A percentile compares a stretch with the other conserved stretches of the same genome.
Evolutionary conservation across 2,329 filamentous ascomycete genomes (phyloP).

Genomic region (Alternaria sp.): DNA sequence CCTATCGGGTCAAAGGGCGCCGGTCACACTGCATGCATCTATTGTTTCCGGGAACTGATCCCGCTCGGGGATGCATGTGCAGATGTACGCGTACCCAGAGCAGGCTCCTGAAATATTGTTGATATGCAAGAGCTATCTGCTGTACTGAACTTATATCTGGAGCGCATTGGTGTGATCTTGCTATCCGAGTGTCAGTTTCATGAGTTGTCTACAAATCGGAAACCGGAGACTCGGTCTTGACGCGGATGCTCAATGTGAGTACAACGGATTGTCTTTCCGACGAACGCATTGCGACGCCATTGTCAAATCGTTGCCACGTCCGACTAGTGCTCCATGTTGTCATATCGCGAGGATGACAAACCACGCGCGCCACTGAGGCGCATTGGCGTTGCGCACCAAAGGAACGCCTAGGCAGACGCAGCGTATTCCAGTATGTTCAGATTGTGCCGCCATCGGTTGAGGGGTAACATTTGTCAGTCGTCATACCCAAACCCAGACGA

Average conservation of each 20-base stretch:
- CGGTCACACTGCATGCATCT: conserved; percentile 10
- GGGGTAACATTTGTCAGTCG: background rate
- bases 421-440: background rate
- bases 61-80: background rate
- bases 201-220: background rate
- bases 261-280: background rate
- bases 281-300: background rate
- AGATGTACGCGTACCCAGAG: background rate
- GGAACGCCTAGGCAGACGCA: background rate
- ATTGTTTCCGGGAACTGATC: background rate
- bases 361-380: conserved; percentile 1
- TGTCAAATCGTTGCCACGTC: background rate
- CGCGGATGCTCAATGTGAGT: background rate
- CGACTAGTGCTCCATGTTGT: background rate
- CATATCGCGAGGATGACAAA: background rate
- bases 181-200: background rate
- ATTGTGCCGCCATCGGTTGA: background rate
- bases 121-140: background rate
- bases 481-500: background rate
- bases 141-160: background rate
- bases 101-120: background rate
- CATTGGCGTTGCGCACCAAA: background rate
- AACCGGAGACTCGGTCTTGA: background rate
- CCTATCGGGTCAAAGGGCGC: background rate
- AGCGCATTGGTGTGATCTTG: background rate